phyloP scores from a whole-genome alignment of 352 stramenopile species.

The Pythium diclinum region DNA sequence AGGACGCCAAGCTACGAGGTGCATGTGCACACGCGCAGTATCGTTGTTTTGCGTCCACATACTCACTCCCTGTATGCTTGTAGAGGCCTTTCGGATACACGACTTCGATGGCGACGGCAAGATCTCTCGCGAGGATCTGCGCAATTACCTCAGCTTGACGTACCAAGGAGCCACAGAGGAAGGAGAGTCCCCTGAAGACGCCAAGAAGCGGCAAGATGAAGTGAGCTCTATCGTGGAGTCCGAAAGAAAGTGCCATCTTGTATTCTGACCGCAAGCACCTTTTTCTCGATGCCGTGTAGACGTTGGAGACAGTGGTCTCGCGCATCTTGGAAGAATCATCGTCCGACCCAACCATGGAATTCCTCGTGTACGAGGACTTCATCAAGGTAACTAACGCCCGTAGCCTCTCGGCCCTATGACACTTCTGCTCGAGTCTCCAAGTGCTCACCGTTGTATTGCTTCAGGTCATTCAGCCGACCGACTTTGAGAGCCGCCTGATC shows the following conservation, averaged over 20 bases:
- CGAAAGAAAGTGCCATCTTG: too few species aligned
- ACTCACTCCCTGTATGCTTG: not conserved
- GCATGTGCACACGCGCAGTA: not conserved
- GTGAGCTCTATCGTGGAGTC: conserved; percentile 5
- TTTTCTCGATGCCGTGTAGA: conserved; percentile 18
- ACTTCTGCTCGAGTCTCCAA: not conserved
- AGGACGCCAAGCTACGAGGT: conserved; percentile 53
- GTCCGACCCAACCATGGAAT: conserved; percentile 42
- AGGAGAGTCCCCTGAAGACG: conserved; percentile 19
- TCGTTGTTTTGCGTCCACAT: not conserved
- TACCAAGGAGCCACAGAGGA: conserved; percentile 34
- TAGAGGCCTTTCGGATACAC: conserved; percentile 67
- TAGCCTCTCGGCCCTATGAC: not conserved
- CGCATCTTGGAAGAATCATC: conserved; percentile 53
- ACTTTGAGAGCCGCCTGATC: conserved; percentile 59
- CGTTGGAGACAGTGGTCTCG: conserved; percentile 39
- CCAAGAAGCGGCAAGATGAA: conserved; percentile 30
- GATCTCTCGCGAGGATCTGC: conserved; percentile 55
- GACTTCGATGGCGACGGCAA: conserved; percentile 72
- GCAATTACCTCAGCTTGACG: conserved; percentile 42
- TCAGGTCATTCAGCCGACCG: conserved; percentile 52
- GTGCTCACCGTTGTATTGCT: not conserved
- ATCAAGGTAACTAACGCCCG: conserved; percentile 35
- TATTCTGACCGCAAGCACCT: not conserved
- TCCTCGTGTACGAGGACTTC: conserved; percentile 59